Evolutionary conservation across 306 rosid genomes (phyloP).

Genomic region (Notholithocarpus densiflorus): DNA sequence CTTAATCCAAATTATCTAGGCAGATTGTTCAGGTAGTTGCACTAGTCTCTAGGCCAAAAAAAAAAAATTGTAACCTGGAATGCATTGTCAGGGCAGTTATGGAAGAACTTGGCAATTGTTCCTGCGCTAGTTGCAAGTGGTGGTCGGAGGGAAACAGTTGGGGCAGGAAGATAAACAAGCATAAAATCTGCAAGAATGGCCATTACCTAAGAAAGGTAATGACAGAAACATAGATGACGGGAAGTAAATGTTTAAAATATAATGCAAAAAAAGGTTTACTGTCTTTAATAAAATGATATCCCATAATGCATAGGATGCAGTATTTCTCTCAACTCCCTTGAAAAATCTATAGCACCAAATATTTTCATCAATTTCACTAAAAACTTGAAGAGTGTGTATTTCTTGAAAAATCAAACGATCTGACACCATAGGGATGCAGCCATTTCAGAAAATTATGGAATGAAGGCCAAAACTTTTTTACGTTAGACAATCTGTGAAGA

Average conservation of each 20-base stretch:
- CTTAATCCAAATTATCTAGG: neutral
- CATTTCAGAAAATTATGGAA: neutral
- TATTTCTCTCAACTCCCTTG: neutral
- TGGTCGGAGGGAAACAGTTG: slow-evolving; percentile 75
- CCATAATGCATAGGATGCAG: neutral
- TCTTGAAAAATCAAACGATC: neutral
- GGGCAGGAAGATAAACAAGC: slow-evolving; percentile 92
- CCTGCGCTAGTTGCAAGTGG: slow-evolving; percentile 73
- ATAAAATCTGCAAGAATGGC: slow-evolving; percentile 95
- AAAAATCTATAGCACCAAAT: neutral
- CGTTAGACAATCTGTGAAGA: neutral
- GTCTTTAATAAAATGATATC: slow-evolving; percentile 3
- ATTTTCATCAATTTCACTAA: neutral
- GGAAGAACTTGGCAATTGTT: slow-evolving; percentile 73
- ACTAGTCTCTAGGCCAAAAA: neutral
- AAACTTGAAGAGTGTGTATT: neutral
- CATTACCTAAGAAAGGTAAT: slow-evolving; percentile 58
- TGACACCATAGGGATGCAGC: neutral
- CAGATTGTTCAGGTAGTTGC: slow-evolving; percentile 9
- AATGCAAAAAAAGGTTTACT: slow-evolving; percentile 2
- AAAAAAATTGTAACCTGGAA: slow-evolving; percentile 59
- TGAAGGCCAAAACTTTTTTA: neutral
- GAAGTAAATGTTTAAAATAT: neutral
- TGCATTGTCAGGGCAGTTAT: slow-evolving; percentile 93
- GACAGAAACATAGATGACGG: neutral